A percentile compares a stretch with the other conserved stretches of the same genome.
These are phyloP conservation scores for Botryotinia convoluta DNA, from an alignment of 2,329 filamentous ascomycete species.

Conservation along the genomic window DNA sequence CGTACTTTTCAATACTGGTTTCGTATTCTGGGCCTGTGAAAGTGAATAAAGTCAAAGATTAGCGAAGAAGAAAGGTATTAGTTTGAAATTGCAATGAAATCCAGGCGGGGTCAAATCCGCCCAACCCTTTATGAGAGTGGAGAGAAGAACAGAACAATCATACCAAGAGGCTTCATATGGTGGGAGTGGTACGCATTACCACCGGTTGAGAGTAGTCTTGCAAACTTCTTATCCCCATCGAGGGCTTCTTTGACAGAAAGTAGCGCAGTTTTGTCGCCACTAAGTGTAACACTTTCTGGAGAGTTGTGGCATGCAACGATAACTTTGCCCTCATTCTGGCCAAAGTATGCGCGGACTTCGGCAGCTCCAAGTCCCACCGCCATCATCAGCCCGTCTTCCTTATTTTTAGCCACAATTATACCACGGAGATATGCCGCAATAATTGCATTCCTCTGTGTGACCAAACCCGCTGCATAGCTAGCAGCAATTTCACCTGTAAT, in stretches of 20 bases:
- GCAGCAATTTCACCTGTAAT: slow-evolving; percentile 37
- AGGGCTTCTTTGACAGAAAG: not conserved
- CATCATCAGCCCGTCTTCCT: not conserved
- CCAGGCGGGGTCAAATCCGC: no score
- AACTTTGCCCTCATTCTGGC: not conserved
- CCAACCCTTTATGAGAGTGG: no score
- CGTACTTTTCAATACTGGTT: no score
- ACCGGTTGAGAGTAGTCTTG: slow-evolving; percentile 15
- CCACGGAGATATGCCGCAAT: slow-evolving; percentile 4
- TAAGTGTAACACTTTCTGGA: not conserved
- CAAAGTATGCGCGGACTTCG: not conserved
- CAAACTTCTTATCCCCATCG: slow-evolving; percentile 22
- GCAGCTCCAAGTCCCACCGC: not conserved
- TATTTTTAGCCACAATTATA: not conserved
- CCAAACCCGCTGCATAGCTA: slow-evolving; percentile 35
- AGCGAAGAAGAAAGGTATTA: no score
- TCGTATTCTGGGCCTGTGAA: no score
- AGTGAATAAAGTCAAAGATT: no score
- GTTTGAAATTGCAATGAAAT: no score
- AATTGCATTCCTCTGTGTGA: slow-evolving; percentile 21
- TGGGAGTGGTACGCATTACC: slow-evolving; percentile 14
- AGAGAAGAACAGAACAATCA: no score
- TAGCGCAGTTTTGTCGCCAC: not conserved
- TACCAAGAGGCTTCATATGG: not conserved
- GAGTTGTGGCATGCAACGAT: not conserved